phyloP scores from a whole-genome alignment of 768 basidiomycete species.

The Neoboletus magnificus region DNA sequence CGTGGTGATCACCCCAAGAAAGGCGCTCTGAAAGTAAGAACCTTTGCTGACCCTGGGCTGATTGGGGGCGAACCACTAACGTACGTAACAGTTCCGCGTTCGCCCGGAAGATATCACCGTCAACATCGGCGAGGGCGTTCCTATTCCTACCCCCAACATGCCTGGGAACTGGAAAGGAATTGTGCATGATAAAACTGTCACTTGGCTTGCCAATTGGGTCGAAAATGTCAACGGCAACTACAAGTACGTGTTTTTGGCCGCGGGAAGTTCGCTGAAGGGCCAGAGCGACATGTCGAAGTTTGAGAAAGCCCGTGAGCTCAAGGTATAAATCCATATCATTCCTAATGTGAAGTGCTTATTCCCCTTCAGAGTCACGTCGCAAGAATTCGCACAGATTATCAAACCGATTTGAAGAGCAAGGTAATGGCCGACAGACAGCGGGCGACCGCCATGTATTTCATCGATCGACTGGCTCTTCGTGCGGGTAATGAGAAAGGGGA shows the following conservation, averaged over 20 bases:
- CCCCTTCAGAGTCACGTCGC: constrained; percentile 76
- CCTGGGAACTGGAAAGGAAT: constrained; percentile 90
- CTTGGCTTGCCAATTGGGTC: constrained; percentile 98
- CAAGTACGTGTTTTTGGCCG: constrained; percentile 97
- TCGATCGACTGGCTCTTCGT: constrained; percentile 94
- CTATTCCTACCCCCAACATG: constrained; percentile 83
- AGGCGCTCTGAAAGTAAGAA: constrained; percentile 82
- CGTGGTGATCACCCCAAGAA: constrained; percentile 99
- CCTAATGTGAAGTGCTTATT: constrained; percentile 3
- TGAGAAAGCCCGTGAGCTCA: constrained; percentile 95
- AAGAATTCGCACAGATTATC: constrained; percentile 87
- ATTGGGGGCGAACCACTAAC: constrained; percentile 4
- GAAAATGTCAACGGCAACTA: constrained; percentile 95
- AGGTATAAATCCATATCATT: constrained; percentile 46
- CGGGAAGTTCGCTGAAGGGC: constrained; percentile 96
- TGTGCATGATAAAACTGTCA: constrained; percentile 92
- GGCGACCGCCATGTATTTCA: constrained; percentile 99
- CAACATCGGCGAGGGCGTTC: constrained; percentile 80
- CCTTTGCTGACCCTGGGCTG: not conserved
- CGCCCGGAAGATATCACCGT: constrained; percentile 93
- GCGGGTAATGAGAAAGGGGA: constrained; percentile 99
- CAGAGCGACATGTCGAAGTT: constrained; percentile 98
- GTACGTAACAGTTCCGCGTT: constrained; percentile 64
- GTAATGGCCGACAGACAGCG: constrained; percentile 94
- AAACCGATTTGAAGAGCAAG: constrained; percentile 78